Evolutionary conservation across 2,329 filamentous ascomycete species (phyloP).

Genomic region (Stachybotrys chlorohalonatus): DNA sequence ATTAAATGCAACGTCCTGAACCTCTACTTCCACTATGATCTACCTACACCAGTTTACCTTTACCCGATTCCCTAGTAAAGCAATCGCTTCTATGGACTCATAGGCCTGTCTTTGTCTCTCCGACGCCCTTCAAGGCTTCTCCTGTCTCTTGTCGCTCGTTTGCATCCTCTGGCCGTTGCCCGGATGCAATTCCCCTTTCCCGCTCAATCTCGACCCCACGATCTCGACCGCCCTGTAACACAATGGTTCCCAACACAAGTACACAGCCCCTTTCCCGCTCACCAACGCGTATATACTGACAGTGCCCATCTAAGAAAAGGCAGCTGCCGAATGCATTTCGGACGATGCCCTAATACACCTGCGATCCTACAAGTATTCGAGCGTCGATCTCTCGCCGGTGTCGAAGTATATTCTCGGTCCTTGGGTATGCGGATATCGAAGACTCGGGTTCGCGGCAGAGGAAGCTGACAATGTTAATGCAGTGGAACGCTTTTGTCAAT

Average conservation of each 20-base stretch:
- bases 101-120: background rate
- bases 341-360: slow-evolving; percentile 87
- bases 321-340: slow-evolving; percentile 66
- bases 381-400: slow-evolving; percentile 89
- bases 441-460: background rate
- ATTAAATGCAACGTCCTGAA: background rate
- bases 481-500: slow-evolving; percentile 98
- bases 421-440: slow-evolving; percentile 58
- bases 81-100: background rate
- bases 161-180: background rate
- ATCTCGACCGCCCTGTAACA: background rate
- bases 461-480: slow-evolving; percentile 13
- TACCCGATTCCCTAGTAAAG: background rate
- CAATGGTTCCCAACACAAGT: slow-evolving; percentile 25
- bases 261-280: slow-evolving; percentile 4
- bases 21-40: too few relatives aligned
- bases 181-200: background rate
- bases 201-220: background rate
- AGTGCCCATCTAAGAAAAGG: slow-evolving; percentile 24
- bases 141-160: background rate
- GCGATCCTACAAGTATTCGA: slow-evolving; percentile 94
- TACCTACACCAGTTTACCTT: background rate
- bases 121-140: background rate
- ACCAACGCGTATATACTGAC: background rate
- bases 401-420: slow-evolving; percentile 91